Conservation (phyloP, 1,139 yeast species). For the Nakaseomyces delphensis region DNA sequence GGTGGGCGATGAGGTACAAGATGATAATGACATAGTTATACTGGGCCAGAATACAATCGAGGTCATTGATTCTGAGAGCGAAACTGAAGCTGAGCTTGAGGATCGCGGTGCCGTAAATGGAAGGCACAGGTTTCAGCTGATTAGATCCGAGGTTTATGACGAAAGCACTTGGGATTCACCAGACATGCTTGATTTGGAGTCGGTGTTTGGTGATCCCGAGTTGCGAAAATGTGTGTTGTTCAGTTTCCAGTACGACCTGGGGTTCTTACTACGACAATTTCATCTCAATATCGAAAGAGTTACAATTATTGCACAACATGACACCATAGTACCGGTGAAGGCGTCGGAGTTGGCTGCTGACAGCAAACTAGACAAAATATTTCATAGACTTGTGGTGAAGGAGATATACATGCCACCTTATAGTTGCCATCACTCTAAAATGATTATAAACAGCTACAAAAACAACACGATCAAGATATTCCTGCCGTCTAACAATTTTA, state of each 20-base stretch:
- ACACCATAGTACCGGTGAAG: slow-evolving; percentile 24
- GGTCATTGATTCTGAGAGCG: neutral
- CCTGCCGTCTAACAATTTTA: slow-evolving; percentile 54
- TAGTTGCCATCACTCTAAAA: slow-evolving; percentile 55
- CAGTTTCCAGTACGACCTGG: slow-evolving; percentile 32
- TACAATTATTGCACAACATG: slow-evolving; percentile 28
- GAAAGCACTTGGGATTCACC: slow-evolving; percentile 11
- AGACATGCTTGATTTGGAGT: slow-evolving; percentile 23
- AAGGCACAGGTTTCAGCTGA: slow-evolving; percentile 20
- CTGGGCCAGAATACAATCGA: slow-evolving; percentile 1
- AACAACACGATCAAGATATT: slow-evolving; percentile 42
- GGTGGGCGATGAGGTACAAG: neutral
- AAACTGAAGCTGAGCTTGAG: neutral
- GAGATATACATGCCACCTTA: slow-evolving; percentile 31
- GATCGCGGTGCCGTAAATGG: neutral
- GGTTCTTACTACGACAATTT: slow-evolving; percentile 24
- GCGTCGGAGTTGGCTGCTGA: slow-evolving; percentile 5
- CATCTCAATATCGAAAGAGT: slow-evolving; percentile 15
- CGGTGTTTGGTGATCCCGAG: slow-evolving; percentile 23
- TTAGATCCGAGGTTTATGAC: slow-evolving; percentile 30
- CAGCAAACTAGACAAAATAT: slow-evolving; percentile 5
- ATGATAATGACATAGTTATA: slow-evolving; percentile 4
- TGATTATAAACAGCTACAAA: slow-evolving; percentile 49
- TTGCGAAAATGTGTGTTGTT: slow-evolving; percentile 26
- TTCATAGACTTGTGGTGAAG: slow-evolving; percentile 15